phyloP scores from a whole-genome alignment of 805 yeast genomes.

The Candida ortonii region DNA sequence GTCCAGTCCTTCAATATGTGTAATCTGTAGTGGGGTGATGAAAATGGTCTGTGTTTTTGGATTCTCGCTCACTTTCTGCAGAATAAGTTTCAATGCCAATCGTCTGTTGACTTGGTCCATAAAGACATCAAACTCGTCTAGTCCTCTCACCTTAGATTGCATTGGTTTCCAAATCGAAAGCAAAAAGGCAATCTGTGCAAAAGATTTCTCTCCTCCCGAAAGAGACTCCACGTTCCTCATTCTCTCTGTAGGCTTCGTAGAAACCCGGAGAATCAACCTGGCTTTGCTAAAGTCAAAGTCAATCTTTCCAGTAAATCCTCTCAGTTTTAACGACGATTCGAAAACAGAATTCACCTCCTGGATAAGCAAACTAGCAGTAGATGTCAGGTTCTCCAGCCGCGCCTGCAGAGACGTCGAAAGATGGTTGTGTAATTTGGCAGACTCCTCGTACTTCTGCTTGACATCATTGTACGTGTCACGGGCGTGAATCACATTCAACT shows the following conservation, averaged over 20 bases:
- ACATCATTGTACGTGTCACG: conserved; percentile 44
- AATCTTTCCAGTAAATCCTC: conserved; percentile 75
- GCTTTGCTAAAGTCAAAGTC: conserved; percentile 55
- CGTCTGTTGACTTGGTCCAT: conserved; percentile 93
- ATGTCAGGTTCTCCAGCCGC: conserved; percentile 41
- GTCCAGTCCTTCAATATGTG: conserved; percentile 60
- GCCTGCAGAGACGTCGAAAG: conserved; percentile 38
- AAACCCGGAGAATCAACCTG: conserved; percentile 55
- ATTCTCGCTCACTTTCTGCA: conserved; percentile 61
- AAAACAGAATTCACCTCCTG: conserved; percentile 53
- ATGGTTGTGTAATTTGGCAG: conserved; percentile 30
- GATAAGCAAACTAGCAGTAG: conserved; percentile 40
- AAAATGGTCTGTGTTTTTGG: conserved; percentile 81
- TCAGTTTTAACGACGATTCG: conserved; percentile 53
- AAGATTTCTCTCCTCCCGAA: conserved; percentile 97
- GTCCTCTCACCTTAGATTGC: conserved; percentile 82
- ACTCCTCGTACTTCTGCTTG: conserved; percentile 36
- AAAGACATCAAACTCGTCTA: conserved; percentile 96
- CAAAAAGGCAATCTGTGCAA: conserved; percentile 83
- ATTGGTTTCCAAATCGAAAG: conserved; percentile 91
- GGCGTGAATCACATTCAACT: conserved; percentile 43
- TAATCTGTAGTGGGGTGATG: conserved; percentile 91
- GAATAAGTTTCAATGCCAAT: conserved; percentile 70
- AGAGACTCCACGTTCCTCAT: conserved; percentile 74
- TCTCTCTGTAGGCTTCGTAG: conserved; percentile 56